A percentile compares a stretch with the other conserved stretches of the same genome.
These are phyloP conservation scores for Fusarium compactum DNA, from an alignment of 2,329 filamentous ascomycete genomes.

Conservation along the genomic window DNA sequence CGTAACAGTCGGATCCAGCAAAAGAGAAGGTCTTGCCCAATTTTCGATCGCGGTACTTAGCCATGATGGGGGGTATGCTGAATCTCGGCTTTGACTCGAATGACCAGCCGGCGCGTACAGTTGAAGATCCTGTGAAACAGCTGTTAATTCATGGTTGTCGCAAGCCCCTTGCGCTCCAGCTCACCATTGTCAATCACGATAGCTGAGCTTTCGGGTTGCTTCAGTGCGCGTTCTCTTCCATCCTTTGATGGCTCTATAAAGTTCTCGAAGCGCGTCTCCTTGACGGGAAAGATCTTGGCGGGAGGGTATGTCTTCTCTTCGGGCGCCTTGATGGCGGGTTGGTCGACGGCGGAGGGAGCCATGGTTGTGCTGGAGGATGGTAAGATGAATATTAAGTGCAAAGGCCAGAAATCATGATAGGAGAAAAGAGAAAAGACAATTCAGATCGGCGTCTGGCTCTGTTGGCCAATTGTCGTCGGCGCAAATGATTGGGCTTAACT, in stretches of 20 bases:
- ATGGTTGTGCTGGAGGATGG: slow-evolving; percentile 51
- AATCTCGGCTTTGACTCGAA: slow-evolving; percentile 87
- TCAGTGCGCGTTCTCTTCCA: slow-evolving; percentile 76
- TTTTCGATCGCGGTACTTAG: slow-evolving; percentile 95
- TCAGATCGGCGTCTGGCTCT: slow-evolving; percentile 24
- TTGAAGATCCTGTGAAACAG: slow-evolving; percentile 77
- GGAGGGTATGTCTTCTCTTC: slow-evolving; percentile 62
- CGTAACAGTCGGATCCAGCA: slow-evolving; percentile 91
- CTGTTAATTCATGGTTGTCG: slow-evolving; percentile 37
- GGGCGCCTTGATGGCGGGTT: slow-evolving; percentile 53
- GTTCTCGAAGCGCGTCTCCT: slow-evolving; percentile 71
- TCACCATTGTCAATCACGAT: slow-evolving; percentile 99
- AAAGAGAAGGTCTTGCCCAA: slow-evolving; percentile 92
- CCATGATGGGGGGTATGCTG: slow-evolving; percentile 87
- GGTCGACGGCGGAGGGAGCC: slow-evolving; percentile 67
- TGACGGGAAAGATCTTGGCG: slow-evolving; percentile 69
- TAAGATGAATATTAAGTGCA: slow-evolving; percentile 13
- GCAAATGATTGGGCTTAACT: slow-evolving; percentile 35
- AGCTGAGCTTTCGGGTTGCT: slow-evolving; percentile 71
- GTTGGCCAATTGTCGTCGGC: slow-evolving; percentile 47
- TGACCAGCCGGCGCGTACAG: slow-evolving; percentile 94
- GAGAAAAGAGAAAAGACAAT: slow-evolving; percentile 6
- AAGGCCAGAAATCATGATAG: slow-evolving; percentile 37
- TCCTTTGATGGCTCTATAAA: slow-evolving; percentile 68
- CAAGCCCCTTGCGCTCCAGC: slow-evolving; percentile 32